phyloP scores from a whole-genome alignment of 176 grass and related monocot genomes.

The Aegilops longissima region DNA sequence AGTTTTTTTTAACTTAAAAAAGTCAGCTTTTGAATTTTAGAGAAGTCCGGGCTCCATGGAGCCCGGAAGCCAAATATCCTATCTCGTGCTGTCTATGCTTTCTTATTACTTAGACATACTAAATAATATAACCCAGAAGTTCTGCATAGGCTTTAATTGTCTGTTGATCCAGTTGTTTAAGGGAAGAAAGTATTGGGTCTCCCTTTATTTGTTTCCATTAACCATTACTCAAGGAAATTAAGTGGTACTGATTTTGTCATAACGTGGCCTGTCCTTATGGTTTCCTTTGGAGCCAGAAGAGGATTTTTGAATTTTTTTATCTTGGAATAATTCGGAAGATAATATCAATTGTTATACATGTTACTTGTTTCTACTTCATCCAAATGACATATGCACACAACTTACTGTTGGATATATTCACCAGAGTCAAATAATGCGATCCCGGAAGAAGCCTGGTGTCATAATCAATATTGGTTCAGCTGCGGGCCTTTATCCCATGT shows the following conservation, averaged over 20 bases:
- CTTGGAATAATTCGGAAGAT: constrained; percentile 10
- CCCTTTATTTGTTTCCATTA: neutral
- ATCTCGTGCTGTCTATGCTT: neutral
- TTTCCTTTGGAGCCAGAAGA: constrained; percentile 14
- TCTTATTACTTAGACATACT: constrained; percentile 15
- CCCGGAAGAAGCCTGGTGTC: constrained; percentile 78
- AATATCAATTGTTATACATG: neutral
- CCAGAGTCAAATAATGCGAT: constrained; percentile 87
- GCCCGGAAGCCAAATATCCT: no score
- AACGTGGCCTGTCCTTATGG: neutral
- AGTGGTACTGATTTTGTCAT: neutral
- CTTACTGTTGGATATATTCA: constrained; percentile 32
- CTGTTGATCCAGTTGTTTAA: constrained; percentile 3
- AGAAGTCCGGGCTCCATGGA: no score
- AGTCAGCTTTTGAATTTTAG: no score
- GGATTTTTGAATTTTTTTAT: constrained; percentile 21
- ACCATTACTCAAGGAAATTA: neutral
- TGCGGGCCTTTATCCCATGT: constrained; percentile 79
- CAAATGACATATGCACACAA: neutral
- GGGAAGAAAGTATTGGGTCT: neutral
- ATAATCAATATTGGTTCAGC: constrained; percentile 97
- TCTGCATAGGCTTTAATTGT: neutral
- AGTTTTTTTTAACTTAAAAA: no score
- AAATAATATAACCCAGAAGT: neutral
- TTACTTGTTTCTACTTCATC: constrained; percentile 12